Percentiles rank a stretch among this genome's conserved stretches.
These are phyloP conservation scores for Neolentinus lepideus DNA, from an alignment of 1,284 basidiomycete species.

Conservation along the genomic window DNA sequence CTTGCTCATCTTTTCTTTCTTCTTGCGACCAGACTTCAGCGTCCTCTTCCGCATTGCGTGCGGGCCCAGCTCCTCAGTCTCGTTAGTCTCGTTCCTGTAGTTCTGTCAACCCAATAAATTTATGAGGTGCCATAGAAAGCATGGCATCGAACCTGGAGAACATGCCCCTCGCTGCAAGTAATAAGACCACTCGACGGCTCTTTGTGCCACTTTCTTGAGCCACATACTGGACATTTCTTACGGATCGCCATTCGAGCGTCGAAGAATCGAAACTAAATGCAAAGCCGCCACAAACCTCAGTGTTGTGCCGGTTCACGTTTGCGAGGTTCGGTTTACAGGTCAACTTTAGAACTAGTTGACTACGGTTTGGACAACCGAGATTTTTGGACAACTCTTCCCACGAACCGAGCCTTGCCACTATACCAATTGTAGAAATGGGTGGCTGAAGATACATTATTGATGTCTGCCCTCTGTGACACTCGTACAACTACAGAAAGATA, in stretches of 20 bases:
- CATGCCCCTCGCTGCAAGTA: conserved; percentile 73
- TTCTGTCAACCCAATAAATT: conserved; percentile 33
- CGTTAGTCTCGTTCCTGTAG: conserved; percentile 66
- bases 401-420: too few relatives aligned
- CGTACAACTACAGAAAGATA: too few relatives aligned
- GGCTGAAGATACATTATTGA: too few relatives aligned
- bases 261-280: too few relatives aligned
- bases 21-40: conserved; percentile 45
- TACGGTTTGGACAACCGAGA: too few relatives aligned
- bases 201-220: conserved; percentile 76
- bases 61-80: conserved; percentile 48
- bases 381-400: too few relatives aligned
- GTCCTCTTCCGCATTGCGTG: conserved; percentile 56
- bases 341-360: too few relatives aligned
- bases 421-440: too few relatives aligned
- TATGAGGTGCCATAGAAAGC: not conserved
- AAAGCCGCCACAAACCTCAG: too few relatives aligned
- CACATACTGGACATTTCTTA: conserved; percentile 50
- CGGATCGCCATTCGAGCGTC: not conserved
- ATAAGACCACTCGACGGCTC: conserved; percentile 65
- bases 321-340: too few relatives aligned
- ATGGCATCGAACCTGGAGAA: conserved; percentile 56
- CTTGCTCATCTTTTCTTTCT: conserved; percentile 37
- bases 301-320: too few relatives aligned
- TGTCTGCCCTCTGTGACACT: too few relatives aligned